Base-by-base conservation (phyloP, 257 asterid species). In the Echites panduratus region DNA sequence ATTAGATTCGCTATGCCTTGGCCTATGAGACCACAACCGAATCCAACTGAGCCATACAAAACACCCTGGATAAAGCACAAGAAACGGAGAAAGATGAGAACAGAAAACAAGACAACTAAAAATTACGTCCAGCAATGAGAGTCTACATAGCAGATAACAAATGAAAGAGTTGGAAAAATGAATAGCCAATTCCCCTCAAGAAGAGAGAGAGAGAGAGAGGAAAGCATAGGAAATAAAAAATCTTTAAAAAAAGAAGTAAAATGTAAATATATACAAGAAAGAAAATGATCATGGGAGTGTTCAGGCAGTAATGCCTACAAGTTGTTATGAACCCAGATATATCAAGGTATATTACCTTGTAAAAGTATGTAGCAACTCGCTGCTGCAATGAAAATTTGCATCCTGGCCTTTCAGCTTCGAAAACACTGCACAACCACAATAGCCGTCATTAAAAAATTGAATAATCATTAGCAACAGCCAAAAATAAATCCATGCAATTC, bases 391-490 rank as follows among this genome's bases (percentile, higher is more conserved):
- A 86, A 80, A 90, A 95, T 81, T 82, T 82, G 82, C 83, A 70
- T 77, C 99, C 99, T 17, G 96, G 97, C 78, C 96, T 87, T 85
- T 88, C 95, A 74, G 96, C 97, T 84, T 95, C 97, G 65, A 95
- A 90, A 73, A 92, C 96, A 80, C 98, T 95, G 82, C 19, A 61
- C 22, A 75, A 74, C 22, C 81, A 85, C 58, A 69, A 63, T 10
- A 74, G 45, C 43, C 38, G 67, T 59, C 68, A 57, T 75, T 57
- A 35, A 4, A 73, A 53, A 47, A 68, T 12, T 20, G 56, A 32
- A 70, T 53, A 13, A 62, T 45, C 70, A 49, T 32, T 19, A 22
- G 35, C 49, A 66, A 65, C 49, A 74, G 73, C 72, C 68, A 35
- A 35, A 27, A 68, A 49, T n/a, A 64, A 20, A 26, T 14, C 47